Base-by-base conservation (phyloP, 148 eudicot species). In the Nyssa sinensis region DNA sequence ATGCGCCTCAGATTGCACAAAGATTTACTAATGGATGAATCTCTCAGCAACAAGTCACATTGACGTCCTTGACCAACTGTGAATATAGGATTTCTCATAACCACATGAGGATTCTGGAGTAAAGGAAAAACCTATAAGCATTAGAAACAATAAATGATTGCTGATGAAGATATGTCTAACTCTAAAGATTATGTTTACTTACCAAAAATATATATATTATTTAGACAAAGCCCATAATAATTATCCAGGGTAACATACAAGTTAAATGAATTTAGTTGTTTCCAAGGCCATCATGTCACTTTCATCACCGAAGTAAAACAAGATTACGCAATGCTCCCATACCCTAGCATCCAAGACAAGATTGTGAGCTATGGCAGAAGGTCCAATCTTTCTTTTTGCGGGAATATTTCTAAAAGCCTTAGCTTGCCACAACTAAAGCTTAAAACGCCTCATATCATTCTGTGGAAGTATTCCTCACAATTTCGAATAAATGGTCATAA, bases 1-100 rank as follows among this genome's bases (percentile, higher is more conserved):
- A 71, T 73, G 57, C 83, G 98, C 84, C 88, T 89, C 80, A 95
- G 78, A 71, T 70, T 89, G 79, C 98, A 95, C 83, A 95, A 77
- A 25, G 78, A 70, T 84, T 92, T 90, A 81, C 94, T 84, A 68
- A 85, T 77, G 55, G 89, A 82, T 58, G 84, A 79, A 82, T 95
- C 98, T 61, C 81, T 83, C 60, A 95, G 68, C 31, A 81, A 82
- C 78, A 95, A 90, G 82, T 89, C 83, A 77, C 93, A 90, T 70
- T 86, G 91, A 80, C 85, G 88, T 66, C 93, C 91, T 73, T 89
- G 86, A 67, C 98, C 97, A 83, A 95, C 87, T 62, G 97, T 90
- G 74, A 88, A 95, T 53, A 79, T 81, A 25, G 91, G 78, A 73
- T 79, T 78, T 41, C 77, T 68, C 80, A 94, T 83, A 27, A 69